phyloP scores from a whole-genome alignment of 371 early-diverging fungal species.

The Zychaea mexicana region DNA sequence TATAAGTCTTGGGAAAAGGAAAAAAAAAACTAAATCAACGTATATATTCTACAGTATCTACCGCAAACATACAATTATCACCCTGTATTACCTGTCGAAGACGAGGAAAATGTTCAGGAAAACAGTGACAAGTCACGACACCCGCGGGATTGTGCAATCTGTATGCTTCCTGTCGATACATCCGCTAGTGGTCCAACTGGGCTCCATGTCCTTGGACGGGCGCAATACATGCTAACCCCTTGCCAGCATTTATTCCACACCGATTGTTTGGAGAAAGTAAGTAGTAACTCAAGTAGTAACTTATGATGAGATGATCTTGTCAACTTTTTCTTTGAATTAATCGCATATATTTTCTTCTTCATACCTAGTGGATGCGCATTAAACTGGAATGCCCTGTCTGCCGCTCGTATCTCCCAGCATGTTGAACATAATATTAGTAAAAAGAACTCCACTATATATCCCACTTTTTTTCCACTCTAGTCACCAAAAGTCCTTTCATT shows the following conservation, averaged over 20 bases:
- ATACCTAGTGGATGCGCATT: constrained; percentile 78
- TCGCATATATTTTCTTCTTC: too few relatives aligned
- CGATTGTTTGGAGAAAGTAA: constrained; percentile 72
- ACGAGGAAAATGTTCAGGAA: constrained; percentile 17
- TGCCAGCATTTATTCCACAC: constrained; percentile 85
- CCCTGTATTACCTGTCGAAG: constrained; percentile 49
- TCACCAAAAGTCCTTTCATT: too few relatives aligned
- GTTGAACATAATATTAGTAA: too few relatives aligned
- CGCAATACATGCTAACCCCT: constrained; percentile 81
- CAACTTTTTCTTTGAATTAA: too few relatives aligned
- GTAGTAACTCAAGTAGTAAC: not conserved
- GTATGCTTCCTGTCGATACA: constrained; percentile 68
- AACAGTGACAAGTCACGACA: not conserved
- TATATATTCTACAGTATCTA: constrained; percentile 42
- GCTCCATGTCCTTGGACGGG: constrained; percentile 52
- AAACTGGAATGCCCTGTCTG: constrained; percentile 82
- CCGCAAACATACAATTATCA: constrained; percentile 77
- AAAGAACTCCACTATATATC: too few relatives aligned
- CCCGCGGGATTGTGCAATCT: constrained; percentile 70
- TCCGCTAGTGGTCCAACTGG: constrained; percentile 37
- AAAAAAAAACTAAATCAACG: not conserved
- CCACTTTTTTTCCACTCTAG: too few relatives aligned
- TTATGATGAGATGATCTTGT: too few relatives aligned
- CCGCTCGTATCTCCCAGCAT: constrained; percentile 65
- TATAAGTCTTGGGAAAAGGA: too few relatives aligned